Base-by-base conservation (phyloP, 1,284 basidiomycete genomes). In the Sporisorium graminicola region DNA sequence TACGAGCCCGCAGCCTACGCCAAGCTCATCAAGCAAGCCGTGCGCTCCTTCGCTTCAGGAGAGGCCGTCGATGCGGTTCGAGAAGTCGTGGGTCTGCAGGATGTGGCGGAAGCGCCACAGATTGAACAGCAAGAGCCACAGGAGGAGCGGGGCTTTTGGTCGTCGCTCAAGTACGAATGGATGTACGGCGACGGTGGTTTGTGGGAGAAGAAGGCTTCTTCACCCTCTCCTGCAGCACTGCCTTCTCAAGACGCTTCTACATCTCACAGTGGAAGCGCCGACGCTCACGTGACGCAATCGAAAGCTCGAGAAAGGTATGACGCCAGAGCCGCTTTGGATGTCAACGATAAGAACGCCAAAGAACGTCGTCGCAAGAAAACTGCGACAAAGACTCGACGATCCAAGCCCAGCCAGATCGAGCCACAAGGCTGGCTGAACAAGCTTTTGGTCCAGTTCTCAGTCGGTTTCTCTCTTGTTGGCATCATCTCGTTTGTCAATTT, bases 391-490 rank as follows among this genome's bases (percentile, higher is more conserved):
- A 14, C 55, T 10, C 62, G 59, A 7, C 43, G 20, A 10, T 50
- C 53, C 13, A 50, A 26, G 4, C 6, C 22, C 26, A 16, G 3
- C 13, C 49, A 40, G 9, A 5, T 16, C 13, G 59, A 66, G 40
- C 40, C 50, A 22, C 42, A 67, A 51, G 54, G 69, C 35, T 70
- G 62, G 66, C 20, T 77, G 4, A 53, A 53, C 60, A 70, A 59
- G 37, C 60, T 74, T 14, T 22, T 77, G 3, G 27, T 77, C 7
- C 74, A 77, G 52, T 77, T 80, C 47, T 72, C 74, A 5, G 61
- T 80, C 13, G 78, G 78, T n/a, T 78, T 78, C 43, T 79, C 70
- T 2, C 53, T 80, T 3, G 71, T 80, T 29, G 78, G 78, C 49
- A 78, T 79, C 18, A 40, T 74, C 3, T 76, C 73, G 29, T 78